These are phyloP conservation scores for Trypanosomatidae sp. DNA, from an alignment of 208 protist species.

Conservation along the genomic window DNA sequence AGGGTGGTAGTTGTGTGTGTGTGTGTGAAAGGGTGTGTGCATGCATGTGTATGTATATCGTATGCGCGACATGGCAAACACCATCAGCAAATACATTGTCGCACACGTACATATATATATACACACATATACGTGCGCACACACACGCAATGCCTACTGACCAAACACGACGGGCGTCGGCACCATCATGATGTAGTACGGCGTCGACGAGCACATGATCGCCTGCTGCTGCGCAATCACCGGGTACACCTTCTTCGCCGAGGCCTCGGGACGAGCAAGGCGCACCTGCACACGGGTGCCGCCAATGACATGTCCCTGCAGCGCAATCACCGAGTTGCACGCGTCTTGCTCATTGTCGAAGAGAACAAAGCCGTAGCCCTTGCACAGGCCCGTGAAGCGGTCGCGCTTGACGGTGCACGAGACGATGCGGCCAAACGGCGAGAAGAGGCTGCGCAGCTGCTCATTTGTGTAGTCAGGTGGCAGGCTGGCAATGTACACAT, in stretches of 20 bases:
- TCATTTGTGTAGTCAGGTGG: conserved; percentile 57
- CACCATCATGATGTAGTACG: conserved; percentile 26
- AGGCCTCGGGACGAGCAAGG: conserved; percentile 58
- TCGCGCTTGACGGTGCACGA: conserved; percentile 58
- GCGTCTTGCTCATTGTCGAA: conserved; percentile 51
- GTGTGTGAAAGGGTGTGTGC: too few relatives aligned
- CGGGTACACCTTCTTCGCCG: conserved; percentile 55
- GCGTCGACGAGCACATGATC: conserved; percentile 25
- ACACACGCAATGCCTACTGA: not conserved
- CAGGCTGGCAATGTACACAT: conserved; percentile 82
- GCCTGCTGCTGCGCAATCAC: conserved; percentile 43
- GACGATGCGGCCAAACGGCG: conserved; percentile 45
- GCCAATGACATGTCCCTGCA: conserved; percentile 42
- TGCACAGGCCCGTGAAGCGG: conserved; percentile 42
- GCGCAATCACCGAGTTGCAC: conserved; percentile 37
- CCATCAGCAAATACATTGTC: too few relatives aligned
- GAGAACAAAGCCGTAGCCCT: conserved; percentile 80
- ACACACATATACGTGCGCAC: not conserved
- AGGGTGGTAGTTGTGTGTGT: too few relatives aligned
- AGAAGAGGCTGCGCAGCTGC: conserved; percentile 51
- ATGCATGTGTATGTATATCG: too few relatives aligned
- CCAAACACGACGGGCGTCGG: conserved; percentile 11
- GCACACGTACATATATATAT: not conserved
- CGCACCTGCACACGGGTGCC: conserved; percentile 74
- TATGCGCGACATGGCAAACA: too few relatives aligned